phyloP scores from a whole-genome alignment of 1,139 yeast species.

The Hyphopichia wangnamkhiaoensis region DNA sequence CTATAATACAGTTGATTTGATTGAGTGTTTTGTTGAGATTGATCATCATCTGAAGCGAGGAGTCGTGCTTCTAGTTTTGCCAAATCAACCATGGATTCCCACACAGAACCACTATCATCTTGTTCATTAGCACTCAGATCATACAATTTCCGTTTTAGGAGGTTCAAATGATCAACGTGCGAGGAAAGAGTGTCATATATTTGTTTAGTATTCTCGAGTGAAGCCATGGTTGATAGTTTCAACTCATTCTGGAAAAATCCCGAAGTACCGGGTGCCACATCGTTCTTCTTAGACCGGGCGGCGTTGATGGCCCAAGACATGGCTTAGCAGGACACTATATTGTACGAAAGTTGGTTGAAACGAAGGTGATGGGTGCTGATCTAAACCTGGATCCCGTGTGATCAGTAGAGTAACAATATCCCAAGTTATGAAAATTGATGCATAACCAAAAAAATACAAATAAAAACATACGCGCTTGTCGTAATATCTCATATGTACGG shows the following conservation, averaged over 20 bases:
- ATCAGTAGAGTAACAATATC: too few species aligned
- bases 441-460: too few species aligned
- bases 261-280: slow-evolving; percentile 41
- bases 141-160: background rate
- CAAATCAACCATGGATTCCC: slow-evolving; percentile 3
- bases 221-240: background rate
- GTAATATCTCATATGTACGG: too few species aligned
- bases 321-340: too few species aligned
- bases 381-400: too few species aligned
- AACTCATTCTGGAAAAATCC: slow-evolving; percentile 37
- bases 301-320: slow-evolving; percentile 35
- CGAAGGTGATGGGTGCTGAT: background rate
- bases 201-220: slow-evolving; percentile 1
- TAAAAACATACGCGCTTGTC: too few species aligned
- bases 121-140: background rate
- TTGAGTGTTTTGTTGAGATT: too few species aligned
- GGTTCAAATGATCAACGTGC: slow-evolving; percentile 2
- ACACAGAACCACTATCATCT: background rate
- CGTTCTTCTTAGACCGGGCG: slow-evolving; percentile 24
- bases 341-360: background rate
- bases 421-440: too few species aligned
- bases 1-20: too few species aligned
- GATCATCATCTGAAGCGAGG: background rate
- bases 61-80: background rate
- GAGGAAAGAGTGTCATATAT: background rate